Evolutionary conservation across 2,329 filamentous ascomycete species (phyloP).

Genomic region (Ophiostoma triangulosporum): DNA sequence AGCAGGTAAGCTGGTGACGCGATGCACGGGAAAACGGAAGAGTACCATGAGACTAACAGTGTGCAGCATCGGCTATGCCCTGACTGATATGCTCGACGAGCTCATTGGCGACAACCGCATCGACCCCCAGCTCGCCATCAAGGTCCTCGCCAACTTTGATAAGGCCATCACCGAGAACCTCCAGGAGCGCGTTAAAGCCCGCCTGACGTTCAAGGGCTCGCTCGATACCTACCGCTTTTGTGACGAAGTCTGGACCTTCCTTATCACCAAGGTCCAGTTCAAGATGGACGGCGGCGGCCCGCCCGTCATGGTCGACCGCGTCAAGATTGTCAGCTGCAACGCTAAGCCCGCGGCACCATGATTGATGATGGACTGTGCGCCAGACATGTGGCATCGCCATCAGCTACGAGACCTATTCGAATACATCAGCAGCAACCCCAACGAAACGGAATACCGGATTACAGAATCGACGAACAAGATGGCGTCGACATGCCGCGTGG

Average conservation of each 20-base stretch:
- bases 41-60: not conserved
- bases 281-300: slow-evolving; percentile 76
- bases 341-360: slow-evolving; percentile 45
- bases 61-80: slow-evolving; percentile 71
- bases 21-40: not conserved
- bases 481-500: not conserved
- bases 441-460: not conserved
- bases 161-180: slow-evolving; percentile 82
- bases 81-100: slow-evolving; percentile 95
- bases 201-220: slow-evolving; percentile 93
- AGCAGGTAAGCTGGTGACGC: slow-evolving; percentile 60
- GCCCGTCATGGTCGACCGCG: slow-evolving; percentile 63
- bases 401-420: too few relatives aligned
- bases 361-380: not conserved
- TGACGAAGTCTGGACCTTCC: slow-evolving; percentile 98
- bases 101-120: slow-evolving; percentile 90
- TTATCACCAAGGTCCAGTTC: slow-evolving; percentile 98
- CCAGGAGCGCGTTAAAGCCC: slow-evolving; percentile 81
- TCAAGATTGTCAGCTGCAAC: slow-evolving; percentile 98
- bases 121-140: slow-evolving; percentile 97
- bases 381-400: not conserved
- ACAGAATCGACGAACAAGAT: not conserved
- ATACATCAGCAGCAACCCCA: too few relatives aligned
- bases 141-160: slow-evolving; percentile 92
- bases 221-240: slow-evolving; percentile 98